These are phyloP conservation scores for Adenanthera pavonina DNA, from an alignment of 306 rosid species.

Conservation along the genomic window DNA sequence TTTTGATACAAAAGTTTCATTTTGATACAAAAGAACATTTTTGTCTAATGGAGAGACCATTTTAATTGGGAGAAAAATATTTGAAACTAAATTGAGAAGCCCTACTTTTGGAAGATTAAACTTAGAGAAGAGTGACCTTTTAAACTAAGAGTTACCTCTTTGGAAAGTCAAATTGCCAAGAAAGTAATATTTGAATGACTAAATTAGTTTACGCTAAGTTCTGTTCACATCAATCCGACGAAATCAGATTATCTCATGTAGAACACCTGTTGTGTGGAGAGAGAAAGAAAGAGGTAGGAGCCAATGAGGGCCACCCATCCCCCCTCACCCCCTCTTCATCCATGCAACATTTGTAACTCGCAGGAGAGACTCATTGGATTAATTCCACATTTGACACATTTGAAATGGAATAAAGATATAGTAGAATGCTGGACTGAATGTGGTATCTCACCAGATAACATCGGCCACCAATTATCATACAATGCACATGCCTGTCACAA, in stretches of 20 bases:
- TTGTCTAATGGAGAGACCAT: not conserved
- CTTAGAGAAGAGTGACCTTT: not conserved
- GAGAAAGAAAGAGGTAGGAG: not conserved
- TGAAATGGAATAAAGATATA: not conserved
- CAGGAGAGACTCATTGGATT: not conserved
- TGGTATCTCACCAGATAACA: constrained; percentile 74
- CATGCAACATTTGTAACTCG: not conserved
- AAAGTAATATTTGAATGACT: not conserved
- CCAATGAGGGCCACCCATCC: not conserved
- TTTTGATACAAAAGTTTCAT: not conserved
- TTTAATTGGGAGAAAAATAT: not conserved
- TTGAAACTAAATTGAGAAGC: not conserved
- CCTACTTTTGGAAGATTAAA: not conserved
- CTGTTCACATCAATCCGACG: not conserved
- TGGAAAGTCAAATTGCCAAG: not conserved
- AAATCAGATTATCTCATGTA: not conserved
- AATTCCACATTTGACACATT: not conserved
- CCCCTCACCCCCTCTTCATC: not conserved
- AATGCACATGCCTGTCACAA: constrained; percentile 88
- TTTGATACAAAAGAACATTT: no score
- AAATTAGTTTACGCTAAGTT: no score
- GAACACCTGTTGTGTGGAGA: not conserved
- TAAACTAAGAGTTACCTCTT: not conserved
- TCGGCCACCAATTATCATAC: constrained; percentile 99
- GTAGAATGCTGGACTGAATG: not conserved